A percentile compares a stretch with the other conserved stretches of the same genome.
These are phyloP conservation scores for Sorghum bicolor DNA, from an alignment of 176 grass and related monocot species.

Conservation along the genomic window Sorghum_bicolor_NCBIv3 NC_012875.2:59169501-59170000, in stretches of 20 bases:
- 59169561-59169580: slow-evolving; percentile 46
- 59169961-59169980: not conserved
- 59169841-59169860: not conserved
- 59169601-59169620: slow-evolving; percentile 21
- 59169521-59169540: slow-evolving; percentile 88
- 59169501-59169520: slow-evolving; percentile 66
- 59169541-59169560: slow-evolving; percentile 57
- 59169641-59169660: slow-evolving; percentile 30
- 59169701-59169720: slow-evolving; percentile 9
- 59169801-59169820: too few species aligned
- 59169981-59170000: not conserved
- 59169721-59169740: slow-evolving; percentile 34
- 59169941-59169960: not conserved
- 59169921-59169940: not conserved
- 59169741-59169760: not conserved
- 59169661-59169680: slow-evolving; percentile 67
- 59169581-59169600: not conserved
- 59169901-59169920: slow-evolving; percentile 17
- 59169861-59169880: not conserved
- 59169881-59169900: not conserved
- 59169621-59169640: slow-evolving; percentile 30
- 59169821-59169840: slow-evolving; percentile 14
- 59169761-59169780: not conserved
- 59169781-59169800: not conserved
- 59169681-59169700: slow-evolving; percentile 49